A percentile compares a stretch with the other conserved stretches of the same genome.
Conservation (phyloP, 306 rosid genomes). For the Mimosa pudica region DNA sequence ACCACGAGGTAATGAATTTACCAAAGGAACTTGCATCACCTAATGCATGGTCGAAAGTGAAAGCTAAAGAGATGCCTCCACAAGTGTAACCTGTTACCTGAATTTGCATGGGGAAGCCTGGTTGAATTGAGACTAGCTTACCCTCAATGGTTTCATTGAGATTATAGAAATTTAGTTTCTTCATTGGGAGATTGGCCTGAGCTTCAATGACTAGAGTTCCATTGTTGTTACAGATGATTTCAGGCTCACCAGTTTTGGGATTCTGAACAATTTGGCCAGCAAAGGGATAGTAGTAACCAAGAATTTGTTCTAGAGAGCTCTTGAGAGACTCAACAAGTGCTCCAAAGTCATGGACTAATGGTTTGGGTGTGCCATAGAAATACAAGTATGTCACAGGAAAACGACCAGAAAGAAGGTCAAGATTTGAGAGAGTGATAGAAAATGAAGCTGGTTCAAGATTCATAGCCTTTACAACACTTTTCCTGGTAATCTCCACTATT, state of each 20-base stretch:
- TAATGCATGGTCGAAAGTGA: slow-evolving; percentile 86
- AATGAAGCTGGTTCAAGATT: neutral
- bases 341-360: slow-evolving; percentile 2
- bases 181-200: slow-evolving; percentile 48
- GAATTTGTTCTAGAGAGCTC: slow-evolving; percentile 56
- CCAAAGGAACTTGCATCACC: slow-evolving; percentile 85
- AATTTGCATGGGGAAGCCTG: slow-evolving; percentile 59
- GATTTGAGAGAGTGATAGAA: slow-evolving; percentile 36
- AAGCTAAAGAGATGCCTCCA: slow-evolving; percentile 72
- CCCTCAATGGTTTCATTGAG: slow-evolving; percentile 57
- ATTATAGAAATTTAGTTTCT: slow-evolving; percentile 54
- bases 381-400: slow-evolving; percentile 85
- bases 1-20: slow-evolving; percentile 72
- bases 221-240: slow-evolving; percentile 70
- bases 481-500: slow-evolving; percentile 49
- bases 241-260: slow-evolving; percentile 62
- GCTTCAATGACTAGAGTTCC: slow-evolving; percentile 74
- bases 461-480: slow-evolving; percentile 3
- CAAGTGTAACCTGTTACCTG: slow-evolving; percentile 71
- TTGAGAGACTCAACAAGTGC: slow-evolving; percentile 50
- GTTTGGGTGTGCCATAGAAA: slow-evolving; percentile 54
- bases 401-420: slow-evolving; percentile 89
- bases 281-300: slow-evolving; percentile 61
- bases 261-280: slow-evolving; percentile 68
- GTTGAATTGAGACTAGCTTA: slow-evolving; percentile 55